phyloP scores from a whole-genome alignment of 768 basidiomycete genomes.

The Sporobolomyces roseus region DNA sequence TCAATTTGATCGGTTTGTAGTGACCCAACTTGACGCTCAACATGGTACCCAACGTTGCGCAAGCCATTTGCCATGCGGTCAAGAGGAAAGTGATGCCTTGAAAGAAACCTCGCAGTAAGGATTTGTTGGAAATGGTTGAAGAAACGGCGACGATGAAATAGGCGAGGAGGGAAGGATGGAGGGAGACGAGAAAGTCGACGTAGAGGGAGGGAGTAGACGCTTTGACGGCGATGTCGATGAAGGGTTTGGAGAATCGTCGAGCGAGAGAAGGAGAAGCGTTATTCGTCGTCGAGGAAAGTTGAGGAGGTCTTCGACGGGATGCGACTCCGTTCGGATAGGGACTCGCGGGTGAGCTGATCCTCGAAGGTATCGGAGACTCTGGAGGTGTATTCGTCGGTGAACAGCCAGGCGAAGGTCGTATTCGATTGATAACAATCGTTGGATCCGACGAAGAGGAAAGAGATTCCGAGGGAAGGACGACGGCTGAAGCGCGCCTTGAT shows the following conservation, averaged over 20 bases:
- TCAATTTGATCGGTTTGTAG: slow-evolving; percentile 23
- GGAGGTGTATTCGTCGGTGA: slow-evolving; percentile 14
- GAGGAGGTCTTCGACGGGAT: background rate
- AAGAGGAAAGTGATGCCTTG: slow-evolving; percentile 31
- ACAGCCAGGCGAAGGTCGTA: slow-evolving; percentile 3
- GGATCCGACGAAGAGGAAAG: slow-evolving; percentile 1
- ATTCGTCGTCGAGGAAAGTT: background rate
- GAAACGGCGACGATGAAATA: slow-evolving; percentile 28
- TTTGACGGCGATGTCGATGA: slow-evolving; percentile 6
- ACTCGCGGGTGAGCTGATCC: slow-evolving; percentile 8
- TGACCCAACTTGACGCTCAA: slow-evolving; percentile 22
- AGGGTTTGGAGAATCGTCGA: slow-evolving; percentile 8
- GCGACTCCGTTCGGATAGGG: too few species aligned
- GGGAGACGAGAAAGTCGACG: slow-evolving; percentile 23
- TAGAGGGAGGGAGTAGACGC: slow-evolving; percentile 15
- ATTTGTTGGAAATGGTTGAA: slow-evolving; percentile 36
- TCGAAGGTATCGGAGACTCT: background rate
- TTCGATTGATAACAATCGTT: slow-evolving; percentile 1
- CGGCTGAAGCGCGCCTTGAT: background rate
- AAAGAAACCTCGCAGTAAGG: slow-evolving; percentile 34
- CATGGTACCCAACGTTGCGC: slow-evolving; percentile 33
- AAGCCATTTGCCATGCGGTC: slow-evolving; percentile 28
- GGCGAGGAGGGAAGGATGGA: slow-evolving; percentile 26
- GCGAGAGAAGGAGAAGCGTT: background rate
- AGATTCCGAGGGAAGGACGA: slow-evolving; percentile 6